Conservation (phyloP, 495 filamentous ascomycete genomes). For the Aspergillus cristatus region DNA sequence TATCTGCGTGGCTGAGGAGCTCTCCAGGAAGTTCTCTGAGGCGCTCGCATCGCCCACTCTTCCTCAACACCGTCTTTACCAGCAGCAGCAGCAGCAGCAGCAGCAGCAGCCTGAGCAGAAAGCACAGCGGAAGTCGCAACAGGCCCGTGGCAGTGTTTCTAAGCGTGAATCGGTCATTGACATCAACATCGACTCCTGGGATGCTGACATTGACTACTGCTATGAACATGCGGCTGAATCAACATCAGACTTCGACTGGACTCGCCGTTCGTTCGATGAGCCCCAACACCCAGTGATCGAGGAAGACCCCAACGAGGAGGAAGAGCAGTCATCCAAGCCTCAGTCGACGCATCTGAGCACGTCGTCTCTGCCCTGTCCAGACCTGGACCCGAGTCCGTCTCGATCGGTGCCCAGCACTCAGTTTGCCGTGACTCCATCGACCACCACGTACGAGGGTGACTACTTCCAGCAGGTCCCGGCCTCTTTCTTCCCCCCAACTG, state of each 20-base stretch:
- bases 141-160: too few relatives aligned
- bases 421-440: constrained; percentile 27
- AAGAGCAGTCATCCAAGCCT: constrained; percentile 1
- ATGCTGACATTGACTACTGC: constrained; percentile 90
- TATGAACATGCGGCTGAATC: constrained; percentile 89
- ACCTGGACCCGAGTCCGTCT: constrained; percentile 31
- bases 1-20: constrained; percentile 23
- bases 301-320: background rate
- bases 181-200: constrained; percentile 61
- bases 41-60: constrained; percentile 33
- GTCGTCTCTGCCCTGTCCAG: constrained; percentile 25
- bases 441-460: constrained; percentile 20
- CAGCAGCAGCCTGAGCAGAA: too few relatives aligned
- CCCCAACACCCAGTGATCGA: constrained; percentile 11
- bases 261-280: constrained; percentile 38
- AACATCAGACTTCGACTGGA: constrained; percentile 85
- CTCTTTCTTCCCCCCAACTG: constrained; percentile 18
- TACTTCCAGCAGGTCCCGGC: constrained; percentile 31
- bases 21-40: constrained; percentile 30
- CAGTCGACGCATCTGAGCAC: constrained; percentile 20
- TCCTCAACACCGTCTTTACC: constrained; percentile 18
- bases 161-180: constrained; percentile 14
- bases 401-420: constrained; percentile 26
- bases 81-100: background rate
- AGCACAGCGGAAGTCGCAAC: too few relatives aligned